These are phyloP conservation scores for Xenoacremonium recifei DNA, from an alignment of 2,329 filamentous ascomycete species.

Conservation along the genomic window DNA sequence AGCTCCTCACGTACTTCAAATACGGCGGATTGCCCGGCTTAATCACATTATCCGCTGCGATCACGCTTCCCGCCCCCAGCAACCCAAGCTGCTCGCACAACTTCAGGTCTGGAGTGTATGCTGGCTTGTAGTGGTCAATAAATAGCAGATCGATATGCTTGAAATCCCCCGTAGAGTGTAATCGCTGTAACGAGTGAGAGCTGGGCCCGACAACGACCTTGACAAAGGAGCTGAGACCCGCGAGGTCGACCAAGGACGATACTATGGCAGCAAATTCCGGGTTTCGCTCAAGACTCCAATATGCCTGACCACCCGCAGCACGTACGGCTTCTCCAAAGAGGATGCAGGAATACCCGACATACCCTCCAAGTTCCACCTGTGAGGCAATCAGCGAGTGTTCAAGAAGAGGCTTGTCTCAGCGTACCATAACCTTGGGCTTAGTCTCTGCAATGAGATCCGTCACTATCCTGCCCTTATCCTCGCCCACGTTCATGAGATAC, in stretches of 20 bases:
- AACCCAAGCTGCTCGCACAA: constrained; percentile 70
- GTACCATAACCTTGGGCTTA: constrained; percentile 65
- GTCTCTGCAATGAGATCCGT: constrained; percentile 63
- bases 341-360: constrained; percentile 79
- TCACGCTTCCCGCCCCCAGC: constrained; percentile 59
- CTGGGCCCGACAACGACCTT: constrained; percentile 69
- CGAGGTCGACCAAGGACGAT: constrained; percentile 66
- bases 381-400: background rate
- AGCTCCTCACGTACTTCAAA: constrained; percentile 66
- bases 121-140: constrained; percentile 77
- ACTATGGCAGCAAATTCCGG: constrained; percentile 73
- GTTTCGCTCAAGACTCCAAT: constrained; percentile 72
- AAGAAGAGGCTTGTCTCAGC: background rate
- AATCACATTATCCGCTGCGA: constrained; percentile 70
- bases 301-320: constrained; percentile 61
- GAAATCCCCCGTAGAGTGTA: constrained; percentile 54
- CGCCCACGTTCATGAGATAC: constrained; percentile 79
- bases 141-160: constrained; percentile 70
- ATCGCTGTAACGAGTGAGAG: constrained; percentile 60
- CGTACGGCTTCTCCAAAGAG: constrained; percentile 68
- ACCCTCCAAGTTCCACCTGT: constrained; percentile 72
- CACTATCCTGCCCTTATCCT: constrained; percentile 71
- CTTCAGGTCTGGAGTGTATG: constrained; percentile 73
- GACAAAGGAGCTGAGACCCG: constrained; percentile 69
- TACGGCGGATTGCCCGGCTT: constrained; percentile 71